Evolutionary conservation across 495 filamentous ascomycete genomes (phyloP).

Genomic region (Penicilliopsis zonata): DNA sequence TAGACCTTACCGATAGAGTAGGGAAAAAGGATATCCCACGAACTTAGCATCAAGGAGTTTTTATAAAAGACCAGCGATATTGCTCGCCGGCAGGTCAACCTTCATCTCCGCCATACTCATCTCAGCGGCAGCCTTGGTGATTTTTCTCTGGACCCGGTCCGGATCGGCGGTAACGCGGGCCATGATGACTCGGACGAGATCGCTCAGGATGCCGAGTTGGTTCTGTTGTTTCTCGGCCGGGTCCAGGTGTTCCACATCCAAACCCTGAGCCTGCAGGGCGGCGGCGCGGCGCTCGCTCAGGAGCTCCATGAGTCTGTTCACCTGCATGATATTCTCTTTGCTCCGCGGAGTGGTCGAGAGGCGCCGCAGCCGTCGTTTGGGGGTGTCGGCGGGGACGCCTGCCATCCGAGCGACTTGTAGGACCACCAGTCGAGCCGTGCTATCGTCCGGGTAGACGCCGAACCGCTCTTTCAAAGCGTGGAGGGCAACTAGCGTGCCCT

Average conservation of each 20-base stretch:
- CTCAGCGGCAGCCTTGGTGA: constrained; percentile 36
- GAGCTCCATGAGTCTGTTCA: constrained; percentile 23
- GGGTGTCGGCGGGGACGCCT: constrained; percentile 24
- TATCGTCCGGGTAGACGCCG: constrained; percentile 36
- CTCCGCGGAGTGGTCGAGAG: constrained; percentile 28
- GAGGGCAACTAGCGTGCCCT: constrained; percentile 49
- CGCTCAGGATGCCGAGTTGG: constrained; percentile 36
- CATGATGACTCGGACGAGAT: constrained; percentile 40
- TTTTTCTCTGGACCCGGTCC: constrained; percentile 12
- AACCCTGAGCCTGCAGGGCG: constrained; percentile 21
- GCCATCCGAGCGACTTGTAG: constrained; percentile 38
- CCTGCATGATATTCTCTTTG: constrained; percentile 32
- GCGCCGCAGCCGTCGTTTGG: constrained; percentile 29
- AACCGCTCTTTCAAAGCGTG: constrained; percentile 43
- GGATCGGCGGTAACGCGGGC: constrained; percentile 26
- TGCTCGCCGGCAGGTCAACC: constrained; percentile 17
- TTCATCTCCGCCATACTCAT: constrained; percentile 38
- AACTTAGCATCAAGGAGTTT: constrained; percentile 4
- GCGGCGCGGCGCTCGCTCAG: constrained; percentile 24
- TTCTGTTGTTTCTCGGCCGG: constrained; percentile 32
- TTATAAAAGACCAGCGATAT: constrained; percentile 19
- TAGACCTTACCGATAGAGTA: too few relatives aligned
- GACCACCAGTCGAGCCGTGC: constrained; percentile 38
- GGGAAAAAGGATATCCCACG: too few relatives aligned
- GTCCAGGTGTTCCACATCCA: constrained; percentile 25